phyloP scores from a whole-genome alignment of 139 green algal species.

The Picochlorum sp. region DNA sequence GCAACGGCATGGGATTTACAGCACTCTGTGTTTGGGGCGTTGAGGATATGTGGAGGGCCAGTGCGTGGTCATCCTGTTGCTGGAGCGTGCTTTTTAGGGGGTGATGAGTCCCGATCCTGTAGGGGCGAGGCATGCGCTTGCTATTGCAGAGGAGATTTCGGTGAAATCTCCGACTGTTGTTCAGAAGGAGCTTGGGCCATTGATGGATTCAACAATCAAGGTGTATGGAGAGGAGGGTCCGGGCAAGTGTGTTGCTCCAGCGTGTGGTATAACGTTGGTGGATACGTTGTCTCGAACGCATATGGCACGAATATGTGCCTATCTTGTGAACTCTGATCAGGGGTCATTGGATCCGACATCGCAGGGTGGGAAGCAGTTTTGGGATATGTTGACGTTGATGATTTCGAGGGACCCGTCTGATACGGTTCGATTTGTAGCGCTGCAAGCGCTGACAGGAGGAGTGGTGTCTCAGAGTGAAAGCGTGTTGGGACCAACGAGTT shows the following conservation, averaged over 20 bases:
- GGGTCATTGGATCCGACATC: slow-evolving; percentile 18
- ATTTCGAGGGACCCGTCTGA: slow-evolving; percentile 50
- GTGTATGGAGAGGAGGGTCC: slow-evolving; percentile 25
- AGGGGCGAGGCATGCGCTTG: slow-evolving; percentile 61
- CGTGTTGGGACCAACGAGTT: slow-evolving; percentile 4
- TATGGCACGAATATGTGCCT: slow-evolving; percentile 55
- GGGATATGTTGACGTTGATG: slow-evolving; percentile 39
- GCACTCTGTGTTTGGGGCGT: slow-evolving; percentile 24
- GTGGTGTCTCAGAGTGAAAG: slow-evolving; percentile 18
- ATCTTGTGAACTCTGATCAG: slow-evolving; percentile 55
- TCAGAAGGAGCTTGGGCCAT: slow-evolving; percentile 15
- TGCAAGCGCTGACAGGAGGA: slow-evolving; percentile 56
- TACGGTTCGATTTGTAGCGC: slow-evolving; percentile 44
- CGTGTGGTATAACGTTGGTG: slow-evolving; percentile 34
- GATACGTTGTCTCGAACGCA: slow-evolving; percentile 64
- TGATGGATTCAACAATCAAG: slow-evolving; percentile 13
- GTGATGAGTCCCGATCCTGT: slow-evolving; percentile 47
- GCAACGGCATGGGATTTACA: slow-evolving; percentile 28
- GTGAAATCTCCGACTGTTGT: slow-evolving; percentile 19
- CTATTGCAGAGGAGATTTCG: slow-evolving; percentile 43
- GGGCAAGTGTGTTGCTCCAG: background rate
- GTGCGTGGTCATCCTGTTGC: slow-evolving; percentile 8
- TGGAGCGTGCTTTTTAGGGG: slow-evolving; percentile 22
- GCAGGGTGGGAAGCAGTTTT: slow-evolving; percentile 29
- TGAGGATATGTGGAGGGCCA: slow-evolving; percentile 9